Conservation (phyloP, 257 asterid genomes). For the Fraxinus quadrangulata region DNA sequence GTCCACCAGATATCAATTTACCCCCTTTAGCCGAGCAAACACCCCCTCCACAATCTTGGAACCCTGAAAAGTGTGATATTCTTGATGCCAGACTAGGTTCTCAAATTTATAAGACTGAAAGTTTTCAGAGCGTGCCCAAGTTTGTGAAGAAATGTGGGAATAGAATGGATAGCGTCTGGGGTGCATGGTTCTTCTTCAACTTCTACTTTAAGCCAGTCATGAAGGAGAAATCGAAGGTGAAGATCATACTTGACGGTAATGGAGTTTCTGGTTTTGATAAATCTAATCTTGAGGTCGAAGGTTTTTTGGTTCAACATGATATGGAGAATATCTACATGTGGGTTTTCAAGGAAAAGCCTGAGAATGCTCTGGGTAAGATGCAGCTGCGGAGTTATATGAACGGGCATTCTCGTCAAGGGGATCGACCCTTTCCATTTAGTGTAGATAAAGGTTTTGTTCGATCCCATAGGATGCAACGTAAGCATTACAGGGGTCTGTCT, state of each 20-base stretch:
- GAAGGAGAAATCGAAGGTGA: background rate
- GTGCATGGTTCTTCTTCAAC: background rate
- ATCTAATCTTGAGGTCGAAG: background rate
- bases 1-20: slow-evolving; percentile 21
- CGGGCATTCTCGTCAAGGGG: background rate
- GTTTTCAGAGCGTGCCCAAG: background rate
- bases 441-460: background rate
- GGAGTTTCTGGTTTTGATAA: background rate
- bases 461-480: background rate
- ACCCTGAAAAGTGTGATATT: background rate
- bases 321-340: background rate
- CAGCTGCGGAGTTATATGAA: background rate
- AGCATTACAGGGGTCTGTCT: background rate
- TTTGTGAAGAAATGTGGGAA: background rate
- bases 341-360: background rate
- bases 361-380: background rate
- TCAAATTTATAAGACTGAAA: background rate
- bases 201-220: background rate
- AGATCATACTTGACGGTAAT: background rate
- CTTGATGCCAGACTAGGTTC: background rate
- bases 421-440: background rate
- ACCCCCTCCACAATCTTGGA: background rate
- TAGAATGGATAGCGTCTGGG: background rate
- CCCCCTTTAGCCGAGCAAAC: slow-evolving; percentile 1
- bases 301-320: background rate